Evolutionary conservation across 805 yeast genomes (phyloP).

Genomic region (Lipomyces oligophaga): DNA sequence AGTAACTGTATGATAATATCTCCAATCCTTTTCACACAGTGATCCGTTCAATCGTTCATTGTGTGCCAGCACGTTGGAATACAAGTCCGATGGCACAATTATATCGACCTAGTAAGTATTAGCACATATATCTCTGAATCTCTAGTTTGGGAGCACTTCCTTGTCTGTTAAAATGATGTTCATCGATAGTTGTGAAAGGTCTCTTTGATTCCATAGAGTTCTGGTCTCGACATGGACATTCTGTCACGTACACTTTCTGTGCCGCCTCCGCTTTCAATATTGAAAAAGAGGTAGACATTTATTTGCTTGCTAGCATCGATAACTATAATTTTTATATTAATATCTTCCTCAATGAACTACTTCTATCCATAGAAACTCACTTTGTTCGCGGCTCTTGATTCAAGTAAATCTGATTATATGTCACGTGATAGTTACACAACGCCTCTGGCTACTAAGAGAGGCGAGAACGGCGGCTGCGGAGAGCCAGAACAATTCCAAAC

Average conservation of each 20-base stretch:
- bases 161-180: constrained; percentile 24
- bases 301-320: not conserved
- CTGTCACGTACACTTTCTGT: constrained; percentile 23
- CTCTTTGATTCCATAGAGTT: not conserved
- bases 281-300: constrained; percentile 26
- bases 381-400: no score
- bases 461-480: no score
- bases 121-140: no score
- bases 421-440: no score
- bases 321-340: no score
- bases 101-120: constrained; percentile 16
- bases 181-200: constrained; percentile 9
- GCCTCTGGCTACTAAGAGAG: no score
- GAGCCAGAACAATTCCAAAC: no score
- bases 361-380: no score
- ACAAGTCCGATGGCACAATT: constrained; percentile 7
- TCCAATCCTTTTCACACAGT: constrained; percentile 7
- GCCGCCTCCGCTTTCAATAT: constrained; percentile 9
- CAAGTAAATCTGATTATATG: no score
- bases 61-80: constrained; percentile 1
- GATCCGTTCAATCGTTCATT: constrained; percentile 8
- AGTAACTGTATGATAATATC: constrained; percentile 17
- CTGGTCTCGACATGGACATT: not conserved
- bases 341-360: no score
- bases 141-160: no score